These are phyloP conservation scores for Penicillium verhagenii DNA, from an alignment of 495 filamentous ascomycete species.

Conservation along the genomic window DNA sequence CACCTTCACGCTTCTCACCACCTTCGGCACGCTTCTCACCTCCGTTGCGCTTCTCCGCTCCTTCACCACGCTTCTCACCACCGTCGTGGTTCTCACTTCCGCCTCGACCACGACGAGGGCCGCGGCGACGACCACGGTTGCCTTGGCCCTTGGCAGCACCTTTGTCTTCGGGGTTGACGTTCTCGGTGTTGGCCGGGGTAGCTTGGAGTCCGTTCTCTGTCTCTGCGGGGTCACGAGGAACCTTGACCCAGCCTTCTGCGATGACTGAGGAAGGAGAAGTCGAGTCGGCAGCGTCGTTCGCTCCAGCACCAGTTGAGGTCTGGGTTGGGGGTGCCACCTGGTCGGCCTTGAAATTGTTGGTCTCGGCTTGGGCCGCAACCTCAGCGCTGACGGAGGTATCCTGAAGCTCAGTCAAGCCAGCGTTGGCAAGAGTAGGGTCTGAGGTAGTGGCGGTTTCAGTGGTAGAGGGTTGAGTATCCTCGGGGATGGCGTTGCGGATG, in stretches of 20 bases:
- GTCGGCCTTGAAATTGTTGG: slow-evolving; percentile 28
- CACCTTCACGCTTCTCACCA: slow-evolving; percentile 25
- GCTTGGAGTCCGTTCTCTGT: slow-evolving; percentile 66
- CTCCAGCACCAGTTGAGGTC: slow-evolving; percentile 58
- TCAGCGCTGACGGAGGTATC: slow-evolving; percentile 29
- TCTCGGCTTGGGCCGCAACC: slow-evolving; percentile 19
- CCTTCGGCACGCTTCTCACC: slow-evolving; percentile 42
- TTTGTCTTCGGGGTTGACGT: slow-evolving; percentile 16
- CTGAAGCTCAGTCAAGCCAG: slow-evolving; percentile 71
- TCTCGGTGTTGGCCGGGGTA: slow-evolving; percentile 50
- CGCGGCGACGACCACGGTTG: slow-evolving; percentile 52
- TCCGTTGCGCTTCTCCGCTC: slow-evolving; percentile 43
- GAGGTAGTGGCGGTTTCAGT: slow-evolving; percentile 46
- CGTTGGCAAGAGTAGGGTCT: slow-evolving; percentile 77
- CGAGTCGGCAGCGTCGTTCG: slow-evolving; percentile 63
- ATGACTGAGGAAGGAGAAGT: slow-evolving; percentile 43
- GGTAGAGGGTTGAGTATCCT: slow-evolving; percentile 16
- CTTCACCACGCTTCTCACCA: slow-evolving; percentile 18
- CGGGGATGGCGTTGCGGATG: slow-evolving; percentile 34
- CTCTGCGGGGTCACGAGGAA: slow-evolving; percentile 71
- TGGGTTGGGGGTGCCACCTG: slow-evolving; percentile 47
- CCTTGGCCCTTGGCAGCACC: slow-evolving; percentile 68
- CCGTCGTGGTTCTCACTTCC: background rate
- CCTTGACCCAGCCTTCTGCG: slow-evolving; percentile 75
- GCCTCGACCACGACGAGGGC: slow-evolving; percentile 45